Evolutionary conservation across 805 yeast species (phyloP).

Genomic region (Candida railenensis): DNA sequence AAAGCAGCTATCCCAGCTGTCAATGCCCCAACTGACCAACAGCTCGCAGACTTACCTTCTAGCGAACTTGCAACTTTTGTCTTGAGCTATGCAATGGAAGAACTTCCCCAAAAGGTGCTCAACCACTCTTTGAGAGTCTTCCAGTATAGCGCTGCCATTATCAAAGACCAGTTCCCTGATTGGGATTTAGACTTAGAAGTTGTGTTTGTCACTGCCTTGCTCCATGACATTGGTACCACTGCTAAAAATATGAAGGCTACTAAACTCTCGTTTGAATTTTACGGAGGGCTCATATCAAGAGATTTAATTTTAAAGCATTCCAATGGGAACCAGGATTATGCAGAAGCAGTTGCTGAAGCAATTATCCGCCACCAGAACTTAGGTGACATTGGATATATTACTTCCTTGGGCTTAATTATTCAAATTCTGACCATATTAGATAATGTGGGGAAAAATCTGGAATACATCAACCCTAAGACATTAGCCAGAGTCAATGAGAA

Average conservation of each 20-base stretch:
- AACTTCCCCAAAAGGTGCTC: slow-evolving; percentile 23
- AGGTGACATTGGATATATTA: slow-evolving; percentile 30
- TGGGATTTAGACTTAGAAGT: slow-evolving; percentile 30
- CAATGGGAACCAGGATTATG: slow-evolving; percentile 21
- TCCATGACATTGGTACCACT: slow-evolving; percentile 37
- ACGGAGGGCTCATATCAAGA: slow-evolving; percentile 28
- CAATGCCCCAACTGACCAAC: slow-evolving; percentile 22
- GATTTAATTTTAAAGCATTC: slow-evolving; percentile 23
- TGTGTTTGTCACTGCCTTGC: slow-evolving; percentile 26
- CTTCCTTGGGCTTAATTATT: slow-evolving; percentile 29
- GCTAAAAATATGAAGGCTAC: slow-evolving; percentile 29
- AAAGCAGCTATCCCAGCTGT: slow-evolving; percentile 22
- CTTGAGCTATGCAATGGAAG: slow-evolving; percentile 19
- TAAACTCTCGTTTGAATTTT: slow-evolving; percentile 33
- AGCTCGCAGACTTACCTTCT: slow-evolving; percentile 18
- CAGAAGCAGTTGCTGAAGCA: slow-evolving; percentile 36
- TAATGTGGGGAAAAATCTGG: slow-evolving; percentile 27
- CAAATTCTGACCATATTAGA: slow-evolving; percentile 34
- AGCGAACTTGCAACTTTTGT: slow-evolving; percentile 15
- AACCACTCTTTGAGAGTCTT: slow-evolving; percentile 31
- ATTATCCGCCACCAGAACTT: slow-evolving; percentile 35
- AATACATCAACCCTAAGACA: slow-evolving; percentile 27
- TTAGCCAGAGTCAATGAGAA: slow-evolving; percentile 23
- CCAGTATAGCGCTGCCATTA: slow-evolving; percentile 26
- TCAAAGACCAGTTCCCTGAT: slow-evolving; percentile 29